Evolutionary conservation across 208 protist species (phyloP), one percentile per base, ranked within the genome.

Genomic region (Strigomonas culicis): DNA sequence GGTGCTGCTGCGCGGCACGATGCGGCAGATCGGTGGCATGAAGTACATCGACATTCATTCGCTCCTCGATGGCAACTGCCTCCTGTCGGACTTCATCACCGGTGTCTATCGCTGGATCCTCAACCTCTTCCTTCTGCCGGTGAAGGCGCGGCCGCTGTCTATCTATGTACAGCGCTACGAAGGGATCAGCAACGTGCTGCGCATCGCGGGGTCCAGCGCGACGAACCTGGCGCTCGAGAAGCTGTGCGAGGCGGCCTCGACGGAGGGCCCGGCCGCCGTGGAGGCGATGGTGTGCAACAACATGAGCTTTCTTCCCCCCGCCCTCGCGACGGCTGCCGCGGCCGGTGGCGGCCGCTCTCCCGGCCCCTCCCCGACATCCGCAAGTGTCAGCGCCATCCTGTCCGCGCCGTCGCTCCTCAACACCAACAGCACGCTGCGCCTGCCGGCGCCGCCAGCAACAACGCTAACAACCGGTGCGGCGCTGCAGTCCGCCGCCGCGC

Each of bases 121-220:
- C 22, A 81, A 86, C 41, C 66, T 90, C 15, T 71, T 84, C 41
- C 55, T 52, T 19, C 68, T 72, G 61, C 84, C 84, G 13, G 68
- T 83, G 49, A 83, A 84, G 59, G 78, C 80, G 1, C 79, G 77
- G 2, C 82, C 82, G 10, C 68, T 89, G 50, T 80, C 65, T 22
- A 66, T 89, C 59, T 89, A 74, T 43, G 62, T 89, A 17, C 79
- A 86, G 66, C 76, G 76, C 21, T 85, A 88, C 65, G 78, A 82
- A 34, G 84, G 78, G 50, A 76, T 88, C 28, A 67, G 70, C 22
- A 58, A 69, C 31, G 70, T 71, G 22, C 50, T 83, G 41, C 76
- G 75, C 24, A 22, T 85, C 11, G 55, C 55, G 4, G 51, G 31
- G 15, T 60, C 34, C 36, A 63, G 21, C 56, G 32, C 47, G 15